Base-by-base conservation (phyloP, 345 rosid genomes). In the Eutrema yunnanense region DNA sequence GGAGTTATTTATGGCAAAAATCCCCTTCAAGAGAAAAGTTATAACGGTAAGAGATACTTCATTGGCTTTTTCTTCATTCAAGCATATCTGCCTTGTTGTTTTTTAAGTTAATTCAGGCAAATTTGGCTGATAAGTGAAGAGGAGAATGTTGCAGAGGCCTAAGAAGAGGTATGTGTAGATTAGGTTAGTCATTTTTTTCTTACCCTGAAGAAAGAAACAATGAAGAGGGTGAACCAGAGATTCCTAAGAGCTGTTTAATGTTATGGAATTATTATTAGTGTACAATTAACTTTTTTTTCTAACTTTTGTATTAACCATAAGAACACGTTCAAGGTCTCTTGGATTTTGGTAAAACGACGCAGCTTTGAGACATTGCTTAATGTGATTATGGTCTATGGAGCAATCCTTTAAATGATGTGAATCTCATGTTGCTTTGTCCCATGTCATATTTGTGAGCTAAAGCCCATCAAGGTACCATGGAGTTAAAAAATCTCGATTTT, bases 171-270 rank as follows among this genome's bases (percentile, higher is more conserved):
- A 75, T 69, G 65, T 77, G 80, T 77, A 77, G 73, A 65, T 49
- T 77, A 71, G 76, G 73, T 50, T 77, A 71, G 80, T 57, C 76
- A 77, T 76, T 71, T 76, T 69, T 76, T 49, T 55, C 71, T 63
- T 76, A 55, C 80, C 65, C 41, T 63, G 58, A 56, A 44, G 38
- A 16, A 54, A 37, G 52, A 69, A 63, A 70, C 71, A 48, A 49
- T 70, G 71, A 30, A 56, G 72, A 54, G 68, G 80, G 76, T 77
- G 63, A 71, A 71, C 62, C 73, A 71, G 72, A 58, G 22, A 71
- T 57, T 49, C 72, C 68, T 58, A 49, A 62, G 72, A 77, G 42
- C 62, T 77, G 42, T 77, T 57, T 51, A 62, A 55, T 65, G 72
- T 76, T 64, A 51, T 65, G 62, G 67, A 57, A 49, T 56, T 67